A percentile compares a stretch with the other conserved stretches of the same genome.
Evolutionary conservation across 176 grass and related monocot species (phyloP).

Genomic region (Luzula sylvatica): DNA sequence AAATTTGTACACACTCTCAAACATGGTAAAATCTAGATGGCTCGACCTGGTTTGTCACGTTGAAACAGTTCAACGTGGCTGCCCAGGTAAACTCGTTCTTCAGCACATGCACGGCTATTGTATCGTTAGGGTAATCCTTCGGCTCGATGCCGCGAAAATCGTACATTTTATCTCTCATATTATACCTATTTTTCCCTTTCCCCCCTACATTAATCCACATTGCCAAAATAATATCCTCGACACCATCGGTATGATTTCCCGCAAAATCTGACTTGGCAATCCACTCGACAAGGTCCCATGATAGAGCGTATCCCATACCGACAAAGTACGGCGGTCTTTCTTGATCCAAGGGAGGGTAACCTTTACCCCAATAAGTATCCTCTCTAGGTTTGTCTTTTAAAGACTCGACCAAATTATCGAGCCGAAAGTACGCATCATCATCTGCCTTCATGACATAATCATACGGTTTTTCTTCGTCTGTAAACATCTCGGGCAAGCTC

Average conservation of each 20-base stretch:
- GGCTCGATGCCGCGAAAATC: constrained; percentile 14
- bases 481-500: constrained; percentile 19
- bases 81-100: constrained; percentile 21
- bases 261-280: constrained; percentile 20
- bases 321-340: constrained; percentile 27
- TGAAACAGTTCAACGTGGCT: constrained; percentile 25
- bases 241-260: constrained; percentile 10
- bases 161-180: constrained; percentile 33
- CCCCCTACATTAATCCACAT: constrained; percentile 23
- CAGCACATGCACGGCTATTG: constrained; percentile 30
- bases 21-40: constrained; percentile 14
- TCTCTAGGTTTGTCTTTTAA: constrained; percentile 21
- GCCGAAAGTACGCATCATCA: constrained; percentile 29
- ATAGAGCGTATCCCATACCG: constrained; percentile 38
- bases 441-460: constrained; percentile 40
- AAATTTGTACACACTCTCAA: not conserved
- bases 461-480: constrained; percentile 3
- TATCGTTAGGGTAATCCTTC: constrained; percentile 19
- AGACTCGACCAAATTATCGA: constrained; percentile 22
- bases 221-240: constrained; percentile 31
- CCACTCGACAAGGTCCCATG: constrained; percentile 41
- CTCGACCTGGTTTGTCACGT: constrained; percentile 2
- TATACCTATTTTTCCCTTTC: constrained; percentile 24
- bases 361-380: constrained; percentile 30
- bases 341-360: constrained; percentile 10